phyloP scores from a whole-genome alignment of 129 eudicot species.

The Helianthus annuus region DNA sequence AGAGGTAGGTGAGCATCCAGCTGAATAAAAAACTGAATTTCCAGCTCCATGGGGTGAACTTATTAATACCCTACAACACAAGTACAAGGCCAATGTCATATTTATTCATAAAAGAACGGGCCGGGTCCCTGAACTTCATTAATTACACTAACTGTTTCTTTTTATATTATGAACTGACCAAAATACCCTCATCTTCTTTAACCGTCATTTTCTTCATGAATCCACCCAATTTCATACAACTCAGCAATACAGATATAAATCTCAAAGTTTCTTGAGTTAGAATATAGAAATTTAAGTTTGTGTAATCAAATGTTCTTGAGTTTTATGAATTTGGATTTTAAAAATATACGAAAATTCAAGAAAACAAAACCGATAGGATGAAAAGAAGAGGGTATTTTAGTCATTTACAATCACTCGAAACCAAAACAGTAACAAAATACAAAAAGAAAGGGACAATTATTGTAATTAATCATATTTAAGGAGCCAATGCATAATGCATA shows the following conservation, averaged over 20 bases:
- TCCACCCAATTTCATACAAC: not conserved
- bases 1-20: slow-evolving; percentile 26
- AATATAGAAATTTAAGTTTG: not conserved
- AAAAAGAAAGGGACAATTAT: not conserved
- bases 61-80: slow-evolving; percentile 25
- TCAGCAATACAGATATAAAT: not conserved
- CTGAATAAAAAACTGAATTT: slow-evolving; percentile 10
- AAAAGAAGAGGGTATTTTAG: not conserved
- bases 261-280: not conserved
- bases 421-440: not conserved
- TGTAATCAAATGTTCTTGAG: not conserved
- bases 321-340: not conserved
- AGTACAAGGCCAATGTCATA: not conserved
- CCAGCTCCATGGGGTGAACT: slow-evolving; percentile 24
- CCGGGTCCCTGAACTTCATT: not conserved
- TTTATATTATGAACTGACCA: not conserved
- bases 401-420: not conserved
- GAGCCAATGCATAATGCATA: not conserved
- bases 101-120: not conserved
- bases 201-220: not conserved
- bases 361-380: not conserved
- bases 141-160: not conserved
- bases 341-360: not conserved
- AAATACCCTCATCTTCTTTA: not conserved
- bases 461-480: not conserved